Base-by-base conservation (phyloP, 306 rosid species). In the Dryas alaskensis region DNA sequence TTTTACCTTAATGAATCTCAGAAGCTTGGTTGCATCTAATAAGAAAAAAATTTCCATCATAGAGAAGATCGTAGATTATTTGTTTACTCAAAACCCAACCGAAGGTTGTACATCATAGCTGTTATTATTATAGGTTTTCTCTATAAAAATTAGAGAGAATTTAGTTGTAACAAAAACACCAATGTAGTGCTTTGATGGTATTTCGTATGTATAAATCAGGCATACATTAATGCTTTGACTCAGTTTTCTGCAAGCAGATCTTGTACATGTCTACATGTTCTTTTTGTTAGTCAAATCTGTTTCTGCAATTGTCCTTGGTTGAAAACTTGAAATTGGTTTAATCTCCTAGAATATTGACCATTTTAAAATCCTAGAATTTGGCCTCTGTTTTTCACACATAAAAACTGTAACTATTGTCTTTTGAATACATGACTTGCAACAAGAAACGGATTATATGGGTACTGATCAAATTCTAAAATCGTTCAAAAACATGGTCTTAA, bases 21-120 rank as follows among this genome's bases (percentile, higher is more conserved):
- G 77, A 71, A 69, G 87, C 75, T 76, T 79, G 90, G 87, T 60
- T 79, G 86, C 67, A 81, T 70, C 82, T 22, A 83, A 83, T 83
- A 81, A 86, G 80, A 71, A 49, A 67, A 42, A 52, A 42, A 44
- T 45, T 39, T 57, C 60, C 73, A 69, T 43, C 43, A 44, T 69
- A 73, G 77, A 62, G 66, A 67, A 31, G 55, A 58, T 22, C 60
- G 53, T 79, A 43, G 74, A 17, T 70, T 70, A 46, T 57, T 78
- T 78, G 63, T 64, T 74, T 22, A 58, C 77, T 74, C 61, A 67
- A 16, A 66, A 73, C 55, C 42, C 86, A 62, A 68, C 43, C 27
- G 37, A 73, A 70, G 65, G 65, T 39, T 48, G 51, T 69, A 64
- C 44, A 51, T 73, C 59, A 6, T 69, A 62, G 80, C 66, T 67